Conservation (phyloP, 2,329 filamentous ascomycete species). For the Xylariaceae sp. region DNA sequence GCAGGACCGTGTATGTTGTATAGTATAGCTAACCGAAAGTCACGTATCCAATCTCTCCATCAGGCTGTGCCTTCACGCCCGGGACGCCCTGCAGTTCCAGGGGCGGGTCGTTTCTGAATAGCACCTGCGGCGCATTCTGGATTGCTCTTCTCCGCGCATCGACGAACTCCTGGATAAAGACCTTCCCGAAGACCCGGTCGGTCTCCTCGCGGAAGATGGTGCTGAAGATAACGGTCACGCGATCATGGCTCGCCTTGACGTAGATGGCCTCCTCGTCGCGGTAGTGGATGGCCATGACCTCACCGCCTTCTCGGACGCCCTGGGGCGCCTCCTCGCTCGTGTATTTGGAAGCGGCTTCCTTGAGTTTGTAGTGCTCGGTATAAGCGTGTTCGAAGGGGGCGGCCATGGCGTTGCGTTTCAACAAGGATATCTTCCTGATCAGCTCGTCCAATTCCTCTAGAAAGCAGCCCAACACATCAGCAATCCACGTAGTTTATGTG, state of each 20-base stretch:
- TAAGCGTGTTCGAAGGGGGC: slow-evolving; percentile 97
- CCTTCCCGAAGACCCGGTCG: slow-evolving; percentile 93
- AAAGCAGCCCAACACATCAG: slow-evolving; percentile 10
- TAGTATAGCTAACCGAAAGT: slow-evolving; percentile 68
- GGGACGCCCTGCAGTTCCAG: slow-evolving; percentile 83
- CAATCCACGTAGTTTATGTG: neutral
- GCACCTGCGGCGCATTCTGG: slow-evolving; percentile 95
- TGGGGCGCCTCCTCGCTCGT: slow-evolving; percentile 91
- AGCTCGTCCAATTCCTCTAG: slow-evolving; percentile 79
- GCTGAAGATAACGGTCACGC: slow-evolving; percentile 98
- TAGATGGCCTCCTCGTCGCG: slow-evolving; percentile 98
- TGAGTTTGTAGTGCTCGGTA: slow-evolving; percentile 79
- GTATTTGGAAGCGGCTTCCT: slow-evolving; percentile 85
- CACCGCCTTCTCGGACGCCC: slow-evolving; percentile 79
- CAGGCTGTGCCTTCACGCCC: slow-evolving; percentile 69
- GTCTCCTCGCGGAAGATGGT: slow-evolving; percentile 98
- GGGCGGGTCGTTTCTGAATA: slow-evolving; percentile 92
- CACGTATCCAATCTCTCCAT: slow-evolving; percentile 90
- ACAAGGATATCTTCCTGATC: slow-evolving; percentile 76
- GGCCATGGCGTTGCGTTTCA: slow-evolving; percentile 99
- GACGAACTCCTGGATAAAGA: slow-evolving; percentile 98
- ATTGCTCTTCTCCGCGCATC: slow-evolving; percentile 91
- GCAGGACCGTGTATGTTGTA: neutral
- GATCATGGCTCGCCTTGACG: slow-evolving; percentile 94
- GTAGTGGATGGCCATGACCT: slow-evolving; percentile 96